A percentile compares a stretch with the other conserved stretches of the same genome.
These are phyloP conservation scores for Leptographium lundbergii DNA, from an alignment of 2,329 filamentous ascomycete species.

Conservation along the genomic window DNA sequence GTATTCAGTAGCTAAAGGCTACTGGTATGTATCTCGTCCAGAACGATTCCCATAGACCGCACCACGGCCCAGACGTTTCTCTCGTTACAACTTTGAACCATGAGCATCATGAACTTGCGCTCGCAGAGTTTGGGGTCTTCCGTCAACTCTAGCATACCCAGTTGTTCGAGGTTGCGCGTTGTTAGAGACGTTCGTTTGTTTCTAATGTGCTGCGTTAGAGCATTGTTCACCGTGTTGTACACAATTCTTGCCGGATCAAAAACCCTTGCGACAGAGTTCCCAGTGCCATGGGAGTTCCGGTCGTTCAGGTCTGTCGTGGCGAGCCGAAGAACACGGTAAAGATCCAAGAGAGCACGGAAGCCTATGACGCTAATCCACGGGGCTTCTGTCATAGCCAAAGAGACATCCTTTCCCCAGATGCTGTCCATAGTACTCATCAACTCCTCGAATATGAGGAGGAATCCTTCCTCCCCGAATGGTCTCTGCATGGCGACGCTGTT, in stretches of 20 bases:
- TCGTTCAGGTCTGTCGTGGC: constrained; percentile 4
- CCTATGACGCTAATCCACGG: constrained; percentile 4
- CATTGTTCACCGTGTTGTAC: neutral
- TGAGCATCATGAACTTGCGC: constrained; percentile 6
- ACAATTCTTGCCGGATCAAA: constrained; percentile 3
- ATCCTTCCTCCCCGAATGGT: constrained; percentile 4
- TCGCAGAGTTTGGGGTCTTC: constrained; percentile 3
- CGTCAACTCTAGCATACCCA: constrained; percentile 4
- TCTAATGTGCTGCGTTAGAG: neutral
- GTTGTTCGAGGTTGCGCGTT: neutral
- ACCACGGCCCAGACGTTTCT: constrained; percentile 2
- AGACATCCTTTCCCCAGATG: neutral
- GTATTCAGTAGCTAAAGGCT: neutral
- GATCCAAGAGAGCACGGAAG: constrained; percentile 3
- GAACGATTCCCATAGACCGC: neutral
- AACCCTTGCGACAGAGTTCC: neutral
- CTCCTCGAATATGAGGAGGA: constrained; percentile 4
- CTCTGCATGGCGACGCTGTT: neutral
- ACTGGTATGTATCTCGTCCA: neutral
- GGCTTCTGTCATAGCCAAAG: neutral
- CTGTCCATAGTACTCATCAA: constrained; percentile 1
- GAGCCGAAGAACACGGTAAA: constrained; percentile 3
- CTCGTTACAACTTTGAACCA: constrained; percentile 5
- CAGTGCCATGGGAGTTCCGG: neutral
- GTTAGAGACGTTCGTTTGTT: neutral